Base-by-base conservation (phyloP, 2,329 filamentous ascomycete genomes). In the Beauveria sp. region DNA sequence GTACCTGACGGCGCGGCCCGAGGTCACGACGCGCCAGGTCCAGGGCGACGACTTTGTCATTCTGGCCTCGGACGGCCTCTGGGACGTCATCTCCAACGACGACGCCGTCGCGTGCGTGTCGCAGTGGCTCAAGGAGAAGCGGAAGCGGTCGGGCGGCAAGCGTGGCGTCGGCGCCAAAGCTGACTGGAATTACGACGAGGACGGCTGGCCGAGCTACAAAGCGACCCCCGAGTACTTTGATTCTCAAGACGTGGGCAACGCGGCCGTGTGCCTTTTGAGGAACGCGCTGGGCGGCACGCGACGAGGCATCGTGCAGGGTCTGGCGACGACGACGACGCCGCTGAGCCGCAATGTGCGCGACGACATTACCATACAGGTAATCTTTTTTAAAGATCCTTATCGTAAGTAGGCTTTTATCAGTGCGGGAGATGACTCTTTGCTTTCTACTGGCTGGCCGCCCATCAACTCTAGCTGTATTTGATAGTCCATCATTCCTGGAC, bases 361-460 rank as follows among this genome's bases (percentile, higher is more conserved):
- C 68, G 91, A 95, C 70, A 79, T 93, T 60, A 95, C 91, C 0
- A 88, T 95, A 18, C 89, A 95, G 74, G 90, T 96, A 38, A 88
- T 93, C 63, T 93, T 95, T 64, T 75, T 75, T 56, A 69, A 66
- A 40, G 63, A 65, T 30, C 65, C 65, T 1, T 63, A 65, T 42
- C 16, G 7, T 14, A 28, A 55, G 49, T 58, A 59, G 14, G 43
- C 5, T 3, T 38, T 38, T 6, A 16, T 38, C 34, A 6, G 34
- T 38, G 34, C 14, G 30, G 20, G 2, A 53, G 22, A 16, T 26
- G 24, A 28, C 24, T 28, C 14, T n/a, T 38, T 26, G 9, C 20
- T 42, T 24, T 53, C 51, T 9, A 18, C 34, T 14, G 34, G 34
- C 12, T 12, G 12, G 34, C 12, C 34, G 34, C 34, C 34, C 34